Base-by-base conservation (phyloP, 2,329 filamentous ascomycete genomes). In the Didymella sp. region DNA sequence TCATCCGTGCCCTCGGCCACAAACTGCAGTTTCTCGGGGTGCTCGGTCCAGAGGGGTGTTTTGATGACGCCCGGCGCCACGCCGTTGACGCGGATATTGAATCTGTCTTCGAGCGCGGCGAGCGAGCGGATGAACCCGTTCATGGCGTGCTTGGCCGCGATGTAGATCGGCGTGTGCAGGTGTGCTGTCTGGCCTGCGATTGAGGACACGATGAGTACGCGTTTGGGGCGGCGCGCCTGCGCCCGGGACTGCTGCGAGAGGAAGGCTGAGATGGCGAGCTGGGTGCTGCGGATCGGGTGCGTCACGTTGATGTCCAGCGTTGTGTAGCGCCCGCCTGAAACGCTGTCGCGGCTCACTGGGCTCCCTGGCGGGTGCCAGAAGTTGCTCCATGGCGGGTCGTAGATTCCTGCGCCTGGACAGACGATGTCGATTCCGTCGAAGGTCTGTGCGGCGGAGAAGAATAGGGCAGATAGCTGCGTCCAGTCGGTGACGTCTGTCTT, bases 1-100 rank as follows among this genome's bases (percentile, higher is more conserved):
- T 72, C 77, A 64, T 87, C 85, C 13, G 72, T 69, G 8, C 65
- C 70, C 27, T 78, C n/a, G n/a, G 81, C 77, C 0, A 87, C 57
- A 61, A 83, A 80, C 56, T 75, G 76, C 63, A 86, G 48, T 68
- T 87, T 88, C 70, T 87, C 85, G 0, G 84, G 83, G 61, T 87
- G 79, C 2, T 87, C 85, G 0, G 81, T 85, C 84, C 84, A 88
- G 5, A 87, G 72, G 6, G 85, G 85, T 12, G 85, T 87, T 59
- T 82, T 85, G 63, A 87, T 85, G 1, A 87, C 72, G 0, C 85
- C 85, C 0, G 85, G 85, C 15, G 84, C 84, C 2, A 87, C 84
- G 6, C 80, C 84, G 19, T 84, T 86, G 15, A 87, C 84, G 0
- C 84, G 74, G 48, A 88, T 84, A 0, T 82, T 82, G 22, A 82